Evolutionary conservation across 352 stramenopile species (phyloP).

Genomic region (Globisporangium radiosum): DNA sequence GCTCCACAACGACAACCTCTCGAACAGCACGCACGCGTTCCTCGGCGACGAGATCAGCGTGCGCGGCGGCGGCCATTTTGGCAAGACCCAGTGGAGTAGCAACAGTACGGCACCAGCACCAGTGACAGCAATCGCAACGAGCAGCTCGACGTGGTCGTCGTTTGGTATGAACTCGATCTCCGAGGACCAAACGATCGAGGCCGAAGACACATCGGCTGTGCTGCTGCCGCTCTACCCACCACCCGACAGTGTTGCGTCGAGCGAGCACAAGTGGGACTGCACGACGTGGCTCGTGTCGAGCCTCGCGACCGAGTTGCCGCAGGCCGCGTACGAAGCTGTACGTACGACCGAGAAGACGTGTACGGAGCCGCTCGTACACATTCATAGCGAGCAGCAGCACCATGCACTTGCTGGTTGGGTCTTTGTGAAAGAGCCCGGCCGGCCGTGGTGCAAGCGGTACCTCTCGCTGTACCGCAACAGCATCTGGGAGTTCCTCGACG

Average conservation of each 20-base stretch:
- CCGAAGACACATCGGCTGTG: constrained; percentile 45
- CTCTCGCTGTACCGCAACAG: constrained; percentile 69
- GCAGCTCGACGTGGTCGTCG: constrained; percentile 23
- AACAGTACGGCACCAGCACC: background rate
- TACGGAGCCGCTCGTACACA: constrained; percentile 17
- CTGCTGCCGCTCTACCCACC: constrained; percentile 24
- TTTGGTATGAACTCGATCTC: constrained; percentile 73
- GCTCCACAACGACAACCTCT: constrained; percentile 80
- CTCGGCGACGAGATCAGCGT: constrained; percentile 84
- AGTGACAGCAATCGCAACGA: background rate
- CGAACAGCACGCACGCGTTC: constrained; percentile 81
- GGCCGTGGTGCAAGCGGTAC: constrained; percentile 64
- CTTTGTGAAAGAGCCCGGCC: constrained; percentile 52
- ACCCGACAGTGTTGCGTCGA: background rate
- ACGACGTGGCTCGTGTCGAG: constrained; percentile 62
- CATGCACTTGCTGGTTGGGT: constrained; percentile 41
- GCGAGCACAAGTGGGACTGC: constrained; percentile 39
- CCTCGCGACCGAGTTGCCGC: constrained; percentile 53
- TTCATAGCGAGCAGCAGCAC: constrained; percentile 7
- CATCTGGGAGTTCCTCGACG: constrained; percentile 70
- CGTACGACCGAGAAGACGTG: constrained; percentile 25
- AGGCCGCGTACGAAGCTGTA: constrained; percentile 50
- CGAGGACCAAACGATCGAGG: constrained; percentile 27
- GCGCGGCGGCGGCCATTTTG: constrained; percentile 49
- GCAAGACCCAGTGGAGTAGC: constrained; percentile 26